phyloP scores from a whole-genome alignment of 805 yeast species.

The Blastobotrys robertii region DNA sequence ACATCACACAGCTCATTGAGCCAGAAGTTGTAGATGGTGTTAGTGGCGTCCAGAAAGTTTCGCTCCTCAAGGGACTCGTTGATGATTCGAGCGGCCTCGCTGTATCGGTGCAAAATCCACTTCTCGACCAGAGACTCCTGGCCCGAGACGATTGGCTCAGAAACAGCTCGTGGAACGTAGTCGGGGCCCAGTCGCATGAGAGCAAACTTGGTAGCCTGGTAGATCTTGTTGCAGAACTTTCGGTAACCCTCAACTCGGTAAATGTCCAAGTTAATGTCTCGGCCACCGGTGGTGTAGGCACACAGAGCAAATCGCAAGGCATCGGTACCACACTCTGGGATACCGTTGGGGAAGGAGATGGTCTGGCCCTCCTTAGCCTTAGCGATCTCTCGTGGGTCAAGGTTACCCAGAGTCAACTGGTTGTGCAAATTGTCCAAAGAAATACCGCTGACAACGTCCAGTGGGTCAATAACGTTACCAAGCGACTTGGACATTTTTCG shows the following conservation, averaged over 20 bases:
- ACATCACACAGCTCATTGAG: conserved; percentile 90
- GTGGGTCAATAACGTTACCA: conserved; percentile 94
- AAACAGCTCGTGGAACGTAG: conserved; percentile 66
- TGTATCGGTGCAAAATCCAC: conserved; percentile 88
- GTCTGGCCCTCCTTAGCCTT: conserved; percentile 84
- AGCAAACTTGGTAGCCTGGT: conserved; percentile 97
- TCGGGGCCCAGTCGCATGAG: conserved; percentile 85
- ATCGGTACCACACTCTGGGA: conserved; percentile 99
- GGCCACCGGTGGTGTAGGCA: conserved; percentile 97
- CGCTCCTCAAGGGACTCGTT: conserved; percentile 66
- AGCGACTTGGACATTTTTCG: conserved; percentile 97
- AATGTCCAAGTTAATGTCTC: conserved; percentile 94
- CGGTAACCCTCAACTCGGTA: conserved; percentile 97
- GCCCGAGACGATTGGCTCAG: conserved; percentile 45
- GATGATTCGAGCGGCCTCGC: conserved; percentile 55
- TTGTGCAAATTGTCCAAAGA: conserved; percentile 69
- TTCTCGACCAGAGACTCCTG: conserved; percentile 86
- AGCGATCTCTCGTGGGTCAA: conserved; percentile 80
- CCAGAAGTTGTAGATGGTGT: conserved; percentile 90
- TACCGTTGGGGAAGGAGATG: conserved; percentile 88
- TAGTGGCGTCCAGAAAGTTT: conserved; percentile 83
- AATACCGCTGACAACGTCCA: conserved; percentile 87
- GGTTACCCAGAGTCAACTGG: conserved; percentile 69
- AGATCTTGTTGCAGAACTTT: conserved; percentile 98
- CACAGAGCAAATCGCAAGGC: conserved; percentile 96